phyloP scores from a whole-genome alignment of 352 stramenopile species.

The Pythium catenulatum region DNA sequence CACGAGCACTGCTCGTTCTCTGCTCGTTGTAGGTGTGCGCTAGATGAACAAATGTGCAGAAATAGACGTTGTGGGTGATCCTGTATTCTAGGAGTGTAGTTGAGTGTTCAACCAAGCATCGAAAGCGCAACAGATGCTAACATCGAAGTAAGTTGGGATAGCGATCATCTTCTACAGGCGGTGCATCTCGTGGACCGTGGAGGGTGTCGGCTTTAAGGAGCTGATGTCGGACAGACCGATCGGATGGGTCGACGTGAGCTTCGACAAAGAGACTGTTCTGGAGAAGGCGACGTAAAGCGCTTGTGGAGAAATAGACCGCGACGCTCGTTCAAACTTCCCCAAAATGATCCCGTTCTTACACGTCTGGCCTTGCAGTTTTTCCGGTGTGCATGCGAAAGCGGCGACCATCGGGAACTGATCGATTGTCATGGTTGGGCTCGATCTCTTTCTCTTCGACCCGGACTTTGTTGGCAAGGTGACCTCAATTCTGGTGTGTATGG shows the following conservation, averaged over 20 bases:
- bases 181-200: background rate
- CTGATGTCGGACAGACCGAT: background rate
- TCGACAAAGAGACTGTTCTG: background rate
- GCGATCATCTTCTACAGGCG: background rate
- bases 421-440: background rate
- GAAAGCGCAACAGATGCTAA: no score
- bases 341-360: conserved; percentile 4
- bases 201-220: background rate
- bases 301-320: background rate
- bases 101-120: no score
- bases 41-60: no score
- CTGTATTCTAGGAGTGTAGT: no score
- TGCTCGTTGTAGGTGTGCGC: no score
- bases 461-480: background rate
- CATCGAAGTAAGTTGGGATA: background rate
- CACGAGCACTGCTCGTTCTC: no score
- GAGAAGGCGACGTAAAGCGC: conserved; percentile 5
- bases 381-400: background rate
- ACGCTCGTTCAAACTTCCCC: background rate
- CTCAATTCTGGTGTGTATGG: background rate
- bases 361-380: conserved; percentile 17
- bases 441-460: background rate
- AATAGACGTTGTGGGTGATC: no score
- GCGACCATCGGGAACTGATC: background rate
- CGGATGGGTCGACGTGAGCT: background rate